These are phyloP conservation scores for Amaranthus cruentus DNA, from an alignment of 148 eudicot species.

Conservation along the genomic window DNA sequence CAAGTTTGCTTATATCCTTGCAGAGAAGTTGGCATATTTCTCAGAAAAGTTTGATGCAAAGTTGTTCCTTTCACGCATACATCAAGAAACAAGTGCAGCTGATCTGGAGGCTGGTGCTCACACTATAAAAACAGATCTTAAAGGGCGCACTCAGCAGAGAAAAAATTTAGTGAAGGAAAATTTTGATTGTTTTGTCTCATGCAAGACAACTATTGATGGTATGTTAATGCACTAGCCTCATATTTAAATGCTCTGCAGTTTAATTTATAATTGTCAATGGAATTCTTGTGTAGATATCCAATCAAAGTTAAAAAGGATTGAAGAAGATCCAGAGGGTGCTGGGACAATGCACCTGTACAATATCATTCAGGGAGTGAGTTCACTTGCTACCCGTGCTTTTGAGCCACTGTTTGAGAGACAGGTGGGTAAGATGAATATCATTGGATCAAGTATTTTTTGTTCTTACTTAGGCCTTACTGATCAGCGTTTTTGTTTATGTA, in stretches of 20 bases:
- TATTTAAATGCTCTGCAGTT: neutral
- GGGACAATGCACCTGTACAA: conserved; percentile 81
- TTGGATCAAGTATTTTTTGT: neutral
- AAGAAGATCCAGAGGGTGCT: conserved; percentile 98
- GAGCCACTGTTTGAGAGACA: conserved; percentile 96
- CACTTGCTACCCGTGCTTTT: conserved; percentile 83
- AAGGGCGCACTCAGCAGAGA: conserved; percentile 87
- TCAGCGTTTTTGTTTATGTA: conserved; percentile 11
- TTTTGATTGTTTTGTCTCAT: conserved; percentile 95
- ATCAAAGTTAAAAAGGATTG: conserved; percentile 86
- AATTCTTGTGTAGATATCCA: conserved; percentile 68
- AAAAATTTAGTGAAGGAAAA: conserved; percentile 95
- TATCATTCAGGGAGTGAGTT: conserved; percentile 75
- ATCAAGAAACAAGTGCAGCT: conserved; percentile 79
- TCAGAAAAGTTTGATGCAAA: conserved; percentile 91
- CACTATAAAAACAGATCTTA: conserved; percentile 81
- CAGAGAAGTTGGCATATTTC: conserved; percentile 87
- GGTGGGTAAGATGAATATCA: conserved; percentile 42
- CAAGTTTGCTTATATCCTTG: conserved; percentile 23
- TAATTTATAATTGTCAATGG: conserved; percentile 5
- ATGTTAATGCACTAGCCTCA: conserved; percentile 20
- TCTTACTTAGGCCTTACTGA: conserved; percentile 1
- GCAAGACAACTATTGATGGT: conserved; percentile 99
- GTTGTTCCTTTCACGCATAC: conserved; percentile 81
- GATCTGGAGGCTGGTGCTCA: conserved; percentile 88